These are phyloP conservation scores for Neohortaea acidophila DNA, from an alignment of 495 filamentous ascomycete genomes.

Conservation along the genomic window DNA sequence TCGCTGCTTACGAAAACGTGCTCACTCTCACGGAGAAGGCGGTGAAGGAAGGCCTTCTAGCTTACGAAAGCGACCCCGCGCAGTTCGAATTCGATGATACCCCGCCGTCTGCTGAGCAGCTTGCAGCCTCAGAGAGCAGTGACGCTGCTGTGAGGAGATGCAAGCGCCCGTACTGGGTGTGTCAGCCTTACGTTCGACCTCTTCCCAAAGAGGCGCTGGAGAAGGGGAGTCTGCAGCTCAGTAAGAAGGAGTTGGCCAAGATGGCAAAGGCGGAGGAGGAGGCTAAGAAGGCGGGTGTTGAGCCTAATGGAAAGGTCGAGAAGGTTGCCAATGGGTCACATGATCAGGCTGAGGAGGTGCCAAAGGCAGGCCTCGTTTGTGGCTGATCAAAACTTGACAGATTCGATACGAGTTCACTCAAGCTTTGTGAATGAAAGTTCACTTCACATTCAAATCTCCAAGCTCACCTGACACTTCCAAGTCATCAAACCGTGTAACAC, in stretches of 20 bases:
- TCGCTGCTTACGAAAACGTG: slow-evolving; percentile 55
- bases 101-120: slow-evolving; percentile 7
- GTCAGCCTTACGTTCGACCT: slow-evolving; percentile 78
- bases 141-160: slow-evolving; percentile 52
- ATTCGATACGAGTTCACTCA: background rate
- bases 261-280: slow-evolving; percentile 24
- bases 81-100: slow-evolving; percentile 23
- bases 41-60: slow-evolving; percentile 54
- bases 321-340: slow-evolving; percentile 15
- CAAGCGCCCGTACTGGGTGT: slow-evolving; percentile 77
- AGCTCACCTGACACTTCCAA: background rate
- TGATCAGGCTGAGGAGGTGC: slow-evolving; percentile 18
- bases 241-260: slow-evolving; percentile 37
- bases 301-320: slow-evolving; percentile 15
- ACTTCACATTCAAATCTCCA: background rate
- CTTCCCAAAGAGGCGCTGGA: slow-evolving; percentile 76
- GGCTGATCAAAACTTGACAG: slow-evolving; percentile 18
- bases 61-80: slow-evolving; percentile 41
- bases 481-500: background rate
- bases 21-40: slow-evolving; percentile 51
- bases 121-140: slow-evolving; percentile 36
- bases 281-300: slow-evolving; percentile 21
- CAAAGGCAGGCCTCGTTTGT: slow-evolving; percentile 32
- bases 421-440: background rate
- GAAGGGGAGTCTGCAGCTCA: slow-evolving; percentile 58